Conservation (phyloP, 768 basidiomycete genomes). For the Daedalea quercina region DNA sequence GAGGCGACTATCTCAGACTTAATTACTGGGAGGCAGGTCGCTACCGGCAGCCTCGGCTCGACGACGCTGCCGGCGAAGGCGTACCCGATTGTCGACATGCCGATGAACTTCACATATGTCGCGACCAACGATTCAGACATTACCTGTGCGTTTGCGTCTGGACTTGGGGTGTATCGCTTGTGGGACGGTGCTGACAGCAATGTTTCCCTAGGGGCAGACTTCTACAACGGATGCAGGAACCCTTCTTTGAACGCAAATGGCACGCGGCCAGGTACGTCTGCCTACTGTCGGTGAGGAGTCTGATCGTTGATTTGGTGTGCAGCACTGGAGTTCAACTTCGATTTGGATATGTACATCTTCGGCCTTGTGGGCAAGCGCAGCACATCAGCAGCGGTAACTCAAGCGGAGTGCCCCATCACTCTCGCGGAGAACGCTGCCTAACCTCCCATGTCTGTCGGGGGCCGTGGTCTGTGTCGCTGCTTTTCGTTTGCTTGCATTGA, state of each 20-base stretch:
- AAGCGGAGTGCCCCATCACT: constrained; percentile 67
- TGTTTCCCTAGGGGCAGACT: constrained; percentile 68
- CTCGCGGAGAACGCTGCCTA: constrained; percentile 47
- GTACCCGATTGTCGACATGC: constrained; percentile 60
- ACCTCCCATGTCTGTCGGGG: constrained; percentile 2
- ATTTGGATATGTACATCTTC: constrained; percentile 59
- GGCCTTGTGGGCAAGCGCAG: constrained; percentile 53
- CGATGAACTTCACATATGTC: constrained; percentile 79
- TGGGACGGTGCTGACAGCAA: too few species aligned
- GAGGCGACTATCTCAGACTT: constrained; percentile 67
- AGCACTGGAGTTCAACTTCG: constrained; percentile 56
- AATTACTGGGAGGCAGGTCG: constrained; percentile 58
- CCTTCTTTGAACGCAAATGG: constrained; percentile 38
- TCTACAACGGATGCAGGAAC: constrained; percentile 77
- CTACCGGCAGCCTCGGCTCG: constrained; percentile 52
- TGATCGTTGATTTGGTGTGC: constrained; percentile 1
- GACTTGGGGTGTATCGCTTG: too few species aligned
- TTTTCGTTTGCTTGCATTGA: background rate
- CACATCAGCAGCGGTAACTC: constrained; percentile 49
- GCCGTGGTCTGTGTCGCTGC: background rate
- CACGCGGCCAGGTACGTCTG: constrained; percentile 53
- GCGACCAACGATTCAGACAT: constrained; percentile 75
- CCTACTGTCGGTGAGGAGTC: background rate
- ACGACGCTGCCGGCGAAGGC: constrained; percentile 59
- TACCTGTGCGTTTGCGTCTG: constrained; percentile 84